Evolutionary conservation across 2,329 filamentous ascomycete genomes (phyloP).

Genomic region (Colletotrichum salicis): DNA sequence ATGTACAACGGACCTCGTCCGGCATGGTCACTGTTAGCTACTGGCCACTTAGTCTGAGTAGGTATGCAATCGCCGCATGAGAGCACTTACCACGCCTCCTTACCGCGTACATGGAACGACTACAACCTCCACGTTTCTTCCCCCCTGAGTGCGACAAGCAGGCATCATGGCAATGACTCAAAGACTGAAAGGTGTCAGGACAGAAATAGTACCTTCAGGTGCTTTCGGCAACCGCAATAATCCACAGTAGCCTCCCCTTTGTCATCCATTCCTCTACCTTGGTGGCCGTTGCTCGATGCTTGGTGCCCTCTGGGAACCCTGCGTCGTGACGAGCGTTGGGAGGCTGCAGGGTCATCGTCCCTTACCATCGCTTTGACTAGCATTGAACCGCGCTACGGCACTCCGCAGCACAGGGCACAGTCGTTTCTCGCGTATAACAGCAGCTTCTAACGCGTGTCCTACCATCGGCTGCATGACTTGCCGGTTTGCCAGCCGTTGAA

Average conservation of each 20-base stretch:
- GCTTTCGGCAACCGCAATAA: not conserved
- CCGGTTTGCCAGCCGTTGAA: not conserved
- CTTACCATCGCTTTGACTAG: not conserved
- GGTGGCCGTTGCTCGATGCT: not conserved
- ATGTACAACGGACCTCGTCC: slow-evolving; percentile 11
- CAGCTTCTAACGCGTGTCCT: not conserved
- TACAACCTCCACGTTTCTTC: not conserved
- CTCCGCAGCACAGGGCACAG: not conserved
- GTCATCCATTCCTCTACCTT: not conserved
- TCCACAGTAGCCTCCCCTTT: not conserved
- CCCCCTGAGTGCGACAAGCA: not conserved
- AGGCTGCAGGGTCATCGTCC: not conserved
- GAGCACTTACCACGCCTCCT: not conserved
- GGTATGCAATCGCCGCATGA: not conserved
- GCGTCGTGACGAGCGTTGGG: not conserved
- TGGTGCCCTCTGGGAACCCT: not conserved
- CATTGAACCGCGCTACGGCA: not conserved
- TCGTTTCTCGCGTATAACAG: not conserved
- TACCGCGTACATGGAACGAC: not conserved
- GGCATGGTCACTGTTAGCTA: not conserved
- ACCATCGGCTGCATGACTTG: not conserved
- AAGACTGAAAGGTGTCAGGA: not conserved
- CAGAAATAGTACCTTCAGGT: not conserved
- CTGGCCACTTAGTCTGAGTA: too few relatives aligned
- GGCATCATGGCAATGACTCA: not conserved